Evolutionary conservation across 2,329 filamentous ascomycete genomes (phyloP), one percentile per base, ranked within the genome.

Genomic region (Rutstroemia sp.): DNA sequence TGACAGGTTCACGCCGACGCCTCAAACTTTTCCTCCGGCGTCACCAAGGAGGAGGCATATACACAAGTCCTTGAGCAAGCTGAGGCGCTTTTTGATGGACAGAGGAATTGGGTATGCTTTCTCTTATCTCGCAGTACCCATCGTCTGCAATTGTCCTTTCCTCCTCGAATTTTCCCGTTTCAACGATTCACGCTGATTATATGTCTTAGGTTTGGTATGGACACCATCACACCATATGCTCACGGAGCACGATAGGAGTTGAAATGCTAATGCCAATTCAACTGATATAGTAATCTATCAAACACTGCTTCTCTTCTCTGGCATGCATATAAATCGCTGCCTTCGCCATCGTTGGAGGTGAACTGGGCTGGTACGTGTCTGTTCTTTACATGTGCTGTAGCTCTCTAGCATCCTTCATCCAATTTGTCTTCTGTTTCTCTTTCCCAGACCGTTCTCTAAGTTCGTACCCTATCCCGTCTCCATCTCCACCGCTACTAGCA

Each of bases 251-350:
- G 7, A 30, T 2, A 30, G 10, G 8, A 30, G 8, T 30, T 30
- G 27, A 30, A 8, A 30, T 30, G 4, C 10, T 30, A 8, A 30
- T 30, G 10, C 27, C 3, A 30, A 30, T 10, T 30, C 27, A 30
- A 46, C 17, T 14, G n/a, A 46, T 27, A 39, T 63, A 89, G 87
- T 72, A 92, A 94, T 70, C 79, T 91, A 48, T 77, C 88, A 62
- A 94, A 92, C 69, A 74, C 84, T 4, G 83, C 89, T 7, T 84
- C 88, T 3, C 77, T 92, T 27, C 76, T 92, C 61, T 92, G 88
- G 86, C 87, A 94, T 67, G 87, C 85, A 3, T 88, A 86, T 68
- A 86, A 88, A 69, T 88, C 87, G 8, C 76, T 92, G 14, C 79
- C 83, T 1, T 70, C 75, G 0, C 87, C 88, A 1, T 85, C 81